phyloP scores from a whole-genome alignment of 805 yeast species.

The Scheffersomyces amazonensis region DNA sequence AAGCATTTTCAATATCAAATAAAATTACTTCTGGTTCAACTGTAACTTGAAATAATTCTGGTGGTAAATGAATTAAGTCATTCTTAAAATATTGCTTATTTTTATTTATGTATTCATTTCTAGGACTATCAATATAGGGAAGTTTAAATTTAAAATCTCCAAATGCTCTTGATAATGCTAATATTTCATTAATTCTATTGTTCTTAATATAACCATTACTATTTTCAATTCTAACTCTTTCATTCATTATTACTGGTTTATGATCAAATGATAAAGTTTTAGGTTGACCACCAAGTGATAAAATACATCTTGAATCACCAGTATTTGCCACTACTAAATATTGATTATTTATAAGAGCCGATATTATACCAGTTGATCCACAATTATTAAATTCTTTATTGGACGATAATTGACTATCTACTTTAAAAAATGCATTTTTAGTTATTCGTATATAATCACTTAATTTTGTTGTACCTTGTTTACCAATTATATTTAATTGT shows the following conservation, averaged over 20 bases:
- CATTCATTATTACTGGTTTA: slow-evolving; percentile 43
- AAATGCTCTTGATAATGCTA: slow-evolving; percentile 43
- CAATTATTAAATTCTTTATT: slow-evolving; percentile 29
- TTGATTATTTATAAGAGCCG: slow-evolving; percentile 26
- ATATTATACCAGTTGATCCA: slow-evolving; percentile 41
- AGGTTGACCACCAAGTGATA: slow-evolving; percentile 57
- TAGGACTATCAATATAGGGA: slow-evolving; percentile 28
- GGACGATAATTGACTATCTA: slow-evolving; percentile 28
- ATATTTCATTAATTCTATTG: slow-evolving; percentile 40
- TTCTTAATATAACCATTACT: slow-evolving; percentile 35
- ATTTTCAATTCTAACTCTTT: slow-evolving; percentile 40
- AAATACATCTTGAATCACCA: slow-evolving; percentile 72
- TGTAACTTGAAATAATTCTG: slow-evolving; percentile 41
- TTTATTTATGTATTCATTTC: slow-evolving; percentile 29
- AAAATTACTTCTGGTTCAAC: slow-evolving; percentile 42
- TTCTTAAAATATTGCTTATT: slow-evolving; percentile 18
- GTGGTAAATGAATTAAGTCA: slow-evolving; percentile 35
- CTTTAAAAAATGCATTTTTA: slow-evolving; percentile 32
- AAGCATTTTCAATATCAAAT: slow-evolving; percentile 23
- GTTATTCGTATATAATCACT: slow-evolving; percentile 17
- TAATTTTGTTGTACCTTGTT: background rate
- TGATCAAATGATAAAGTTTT: slow-evolving; percentile 50
- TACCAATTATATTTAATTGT: background rate
- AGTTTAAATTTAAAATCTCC: slow-evolving; percentile 43
- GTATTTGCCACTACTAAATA: slow-evolving; percentile 61